Base-by-base conservation (phyloP, 75 land plant genomes). In the Adiantum capillusveneris region DNA sequence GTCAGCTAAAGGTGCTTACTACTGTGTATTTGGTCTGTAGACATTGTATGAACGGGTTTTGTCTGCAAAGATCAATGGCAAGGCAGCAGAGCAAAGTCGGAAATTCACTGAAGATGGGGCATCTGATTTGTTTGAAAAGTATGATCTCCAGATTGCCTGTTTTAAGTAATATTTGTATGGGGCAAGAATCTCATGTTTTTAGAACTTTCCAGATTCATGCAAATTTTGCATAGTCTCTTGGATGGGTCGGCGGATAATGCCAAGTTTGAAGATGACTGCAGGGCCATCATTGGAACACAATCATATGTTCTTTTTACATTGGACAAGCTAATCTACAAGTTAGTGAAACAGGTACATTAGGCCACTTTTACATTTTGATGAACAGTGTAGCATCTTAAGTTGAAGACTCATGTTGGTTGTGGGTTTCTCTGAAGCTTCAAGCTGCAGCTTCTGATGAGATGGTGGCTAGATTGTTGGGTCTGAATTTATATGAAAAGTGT, bases 231-330 rank as follows among this genome's bases (percentile, higher is more conserved):
- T 62, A 80, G 65, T 62, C 54, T 94, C 21, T 84, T 94, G n/a
- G 90, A 94, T 69, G 98, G 98, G 1, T 75, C 96, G 53, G 68
- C 87, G 52, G 91, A 90, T 63, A 94, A 90, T 68, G 72, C 90
- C 25, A 94, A 84, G 66, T 94, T 83, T 72, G 98, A 94, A 60
- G 98, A 94, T 74, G 98, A 94, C 39, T 94, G 96, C 57, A 82
- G 98, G 53, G 82, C 96, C 42, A 77, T 81, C 18, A 94, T 94
- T 69, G 98, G 98, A 18, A 86, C 96, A 31, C 98, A 94, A 72
- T 94, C 98, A 1, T 94, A 94, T 64, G 76, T 94, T 29, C 75
- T 94, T 31, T 94, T 94, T 55, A 94, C 98, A 26, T 64, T 94
- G 58, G 98, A 94, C 65, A 89, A 90, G 58, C 65, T 94, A 49